Conservation (phyloP, 495 filamentous ascomycete genomes). For the Lophium mytilinum region DNA sequence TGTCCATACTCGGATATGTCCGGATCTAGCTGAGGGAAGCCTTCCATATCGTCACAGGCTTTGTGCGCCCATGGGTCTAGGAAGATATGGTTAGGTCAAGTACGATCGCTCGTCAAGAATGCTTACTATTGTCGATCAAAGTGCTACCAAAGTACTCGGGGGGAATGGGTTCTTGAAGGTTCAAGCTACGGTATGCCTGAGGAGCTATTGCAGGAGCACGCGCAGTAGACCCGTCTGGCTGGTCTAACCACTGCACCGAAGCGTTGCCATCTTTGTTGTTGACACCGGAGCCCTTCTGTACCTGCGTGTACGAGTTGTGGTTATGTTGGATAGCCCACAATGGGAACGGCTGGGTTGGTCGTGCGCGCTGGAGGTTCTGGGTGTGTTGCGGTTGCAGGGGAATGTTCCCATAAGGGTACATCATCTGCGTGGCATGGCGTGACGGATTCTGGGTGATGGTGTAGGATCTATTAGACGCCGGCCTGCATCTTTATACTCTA, state of each 20-base stretch:
- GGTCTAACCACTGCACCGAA: neutral
- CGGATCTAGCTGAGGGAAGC: slow-evolving; percentile 27
- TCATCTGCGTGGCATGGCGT: slow-evolving; percentile 23
- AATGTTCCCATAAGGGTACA: slow-evolving; percentile 25
- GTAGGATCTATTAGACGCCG: slow-evolving; percentile 24
- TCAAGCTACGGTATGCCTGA: slow-evolving; percentile 9
- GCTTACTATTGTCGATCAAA: slow-evolving; percentile 24
- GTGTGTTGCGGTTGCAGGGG: slow-evolving; percentile 17
- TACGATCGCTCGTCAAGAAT: neutral
- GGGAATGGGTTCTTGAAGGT: neutral
- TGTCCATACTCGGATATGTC: slow-evolving; percentile 25
- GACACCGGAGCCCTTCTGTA: slow-evolving; percentile 8
- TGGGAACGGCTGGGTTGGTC: slow-evolving; percentile 19
- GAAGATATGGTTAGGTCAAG: slow-evolving; percentile 6
- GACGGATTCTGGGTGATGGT: slow-evolving; percentile 16
- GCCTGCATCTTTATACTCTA: slow-evolving; percentile 21
- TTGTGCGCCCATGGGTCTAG: slow-evolving; percentile 28
- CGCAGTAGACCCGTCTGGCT: neutral
- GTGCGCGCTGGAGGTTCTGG: slow-evolving; percentile 14
- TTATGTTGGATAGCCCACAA: slow-evolving; percentile 21
- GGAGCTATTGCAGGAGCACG: slow-evolving; percentile 14
- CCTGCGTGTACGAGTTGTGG: slow-evolving; percentile 17
- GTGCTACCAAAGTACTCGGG: slow-evolving; percentile 20
- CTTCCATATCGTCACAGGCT: slow-evolving; percentile 25
- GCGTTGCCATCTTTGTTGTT: slow-evolving; percentile 8